Base-by-base conservation (phyloP, 495 filamentous ascomycete species). In the Thozetella sp. region DNA sequence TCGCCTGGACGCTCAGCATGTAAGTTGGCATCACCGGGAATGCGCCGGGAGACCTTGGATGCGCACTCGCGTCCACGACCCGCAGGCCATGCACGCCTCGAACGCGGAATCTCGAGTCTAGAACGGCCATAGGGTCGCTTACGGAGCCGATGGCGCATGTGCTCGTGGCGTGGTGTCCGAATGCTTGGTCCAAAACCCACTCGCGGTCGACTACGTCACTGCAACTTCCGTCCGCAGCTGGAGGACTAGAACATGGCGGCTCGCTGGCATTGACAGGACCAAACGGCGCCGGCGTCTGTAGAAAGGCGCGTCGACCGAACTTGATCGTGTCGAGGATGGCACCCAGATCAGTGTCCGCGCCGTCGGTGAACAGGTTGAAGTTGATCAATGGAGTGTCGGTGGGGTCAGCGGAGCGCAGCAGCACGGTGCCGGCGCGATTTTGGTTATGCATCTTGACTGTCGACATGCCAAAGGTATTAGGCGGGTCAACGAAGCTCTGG, bases 11-110 rank as follows among this genome's bases (percentile, higher is more conserved):
- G 3, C 81, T 81, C 61, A 89, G 77, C 45, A 83, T 83, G 60
- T 86, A 88, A 0, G 81, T 85, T 22, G 82, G 80, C 72, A 86
- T 81, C 62, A 84, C 80, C 0, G 85, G 83, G 54, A 87, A 85
- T 15, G 83, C 81, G 10, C 81, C 80, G 43, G 81, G 78, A 15
- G 84, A 62, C 6, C 67, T 72, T 15, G 86, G 87, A 70, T 88
- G 84, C 25, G 82, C 76, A 55, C 79, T 83, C 25, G 78, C 81
- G 65, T 88, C 84, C 0, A 81, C 84, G 30, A 87, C 81, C 0
- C 84, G 72, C 52, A 87, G 66, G 0, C 80, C 74, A 6, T 66
- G 61, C 3, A 87, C 81, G 1, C 84, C 85, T 3, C 72, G 68
- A 2, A 87, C 83, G 2, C 74, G 67, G 43, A 87, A 72, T 51